These are phyloP conservation scores for Metschnikowia amazonensis DNA, from an alignment of 805 yeast genomes.

Conservation along the genomic window DNA sequence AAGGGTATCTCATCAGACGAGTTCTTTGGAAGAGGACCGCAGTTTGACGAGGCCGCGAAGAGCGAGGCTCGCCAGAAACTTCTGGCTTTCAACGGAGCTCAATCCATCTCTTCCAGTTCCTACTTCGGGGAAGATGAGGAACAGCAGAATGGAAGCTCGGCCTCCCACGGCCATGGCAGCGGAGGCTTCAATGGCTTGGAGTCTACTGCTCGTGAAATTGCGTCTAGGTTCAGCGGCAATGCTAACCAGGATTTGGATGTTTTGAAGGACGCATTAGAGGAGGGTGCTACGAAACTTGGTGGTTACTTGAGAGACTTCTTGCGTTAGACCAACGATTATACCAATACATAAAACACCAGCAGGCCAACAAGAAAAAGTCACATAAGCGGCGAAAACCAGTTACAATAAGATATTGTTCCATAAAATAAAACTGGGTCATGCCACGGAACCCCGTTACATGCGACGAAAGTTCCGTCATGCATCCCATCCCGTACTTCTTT, in stretches of 20 bases:
- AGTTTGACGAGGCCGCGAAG: conserved; percentile 72
- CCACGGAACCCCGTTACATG: background rate
- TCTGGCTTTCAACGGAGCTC: conserved; percentile 79
- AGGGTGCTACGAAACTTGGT: conserved; percentile 87
- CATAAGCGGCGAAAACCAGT: no score
- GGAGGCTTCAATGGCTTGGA: conserved; percentile 48
- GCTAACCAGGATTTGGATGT: conserved; percentile 89
- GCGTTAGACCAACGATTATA: conserved; percentile 28
- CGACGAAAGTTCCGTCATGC: background rate
- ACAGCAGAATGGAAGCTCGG: conserved; percentile 13
- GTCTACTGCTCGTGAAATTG: conserved; percentile 56
- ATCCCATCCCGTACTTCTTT: background rate
- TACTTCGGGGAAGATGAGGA: conserved; percentile 86
- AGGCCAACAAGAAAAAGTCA: background rate
- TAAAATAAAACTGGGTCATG: no score
- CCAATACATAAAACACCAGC: background rate
- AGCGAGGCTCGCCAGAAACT: conserved; percentile 80
- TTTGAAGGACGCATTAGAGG: conserved; percentile 86
- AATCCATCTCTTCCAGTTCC: conserved; percentile 85
- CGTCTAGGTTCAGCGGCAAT: conserved; percentile 64
- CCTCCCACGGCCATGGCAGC: conserved; percentile 14
- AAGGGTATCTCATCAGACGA: conserved; percentile 96
- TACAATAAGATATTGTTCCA: no score
- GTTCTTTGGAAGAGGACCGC: conserved; percentile 79
- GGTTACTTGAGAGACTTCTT: conserved; percentile 83